phyloP scores from a whole-genome alignment of 1,139 yeast genomes.

The Torulaspora pretoriensis region DNA sequence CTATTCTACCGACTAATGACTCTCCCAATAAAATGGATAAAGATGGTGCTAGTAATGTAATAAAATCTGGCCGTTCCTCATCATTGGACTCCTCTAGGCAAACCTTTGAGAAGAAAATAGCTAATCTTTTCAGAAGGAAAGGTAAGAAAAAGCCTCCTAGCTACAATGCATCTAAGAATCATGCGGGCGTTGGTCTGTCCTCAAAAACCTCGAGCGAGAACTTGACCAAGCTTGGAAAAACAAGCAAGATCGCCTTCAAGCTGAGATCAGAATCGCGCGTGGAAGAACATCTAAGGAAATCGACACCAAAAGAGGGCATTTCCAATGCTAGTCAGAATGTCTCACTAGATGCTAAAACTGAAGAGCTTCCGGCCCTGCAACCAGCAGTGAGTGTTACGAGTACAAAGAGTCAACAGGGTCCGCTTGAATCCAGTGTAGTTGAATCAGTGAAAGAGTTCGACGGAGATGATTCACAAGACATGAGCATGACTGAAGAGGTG shows the following conservation, averaged over 20 bases:
- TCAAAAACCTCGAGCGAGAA: constrained; percentile 12
- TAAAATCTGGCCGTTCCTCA: background rate
- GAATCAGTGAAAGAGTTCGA: constrained; percentile 12
- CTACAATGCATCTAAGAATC: constrained; percentile 8
- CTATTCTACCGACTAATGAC: constrained; percentile 13
- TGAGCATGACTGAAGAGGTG: constrained; percentile 3
- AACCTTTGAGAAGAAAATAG: constrained; percentile 29
- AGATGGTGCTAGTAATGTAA: background rate
- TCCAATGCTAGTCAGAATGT: background rate
- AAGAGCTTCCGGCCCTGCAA: constrained; percentile 20
- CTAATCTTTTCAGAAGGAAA: constrained; percentile 25
- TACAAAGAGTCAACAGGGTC: constrained; percentile 14
- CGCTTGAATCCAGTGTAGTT: constrained; percentile 6
- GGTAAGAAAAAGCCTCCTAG: constrained; percentile 10
- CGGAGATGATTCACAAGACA: constrained; percentile 13
- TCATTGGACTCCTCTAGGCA: constrained; percentile 9
- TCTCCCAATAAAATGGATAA: constrained; percentile 6
- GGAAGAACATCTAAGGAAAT: constrained; percentile 9
- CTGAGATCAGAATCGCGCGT: constrained; percentile 8
- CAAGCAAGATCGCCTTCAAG: constrained; percentile 5
- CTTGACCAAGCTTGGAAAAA: constrained; percentile 6
- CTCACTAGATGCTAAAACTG: background rate
- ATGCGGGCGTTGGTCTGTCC: constrained; percentile 13
- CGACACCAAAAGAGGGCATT: background rate
- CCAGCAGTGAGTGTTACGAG: constrained; percentile 32